A percentile compares a stretch with the other conserved stretches of the same genome.
These are phyloP conservation scores for Cryptosporidium bovis DNA, from an alignment of 169 alveolate species.

Conservation along the genomic window DNA sequence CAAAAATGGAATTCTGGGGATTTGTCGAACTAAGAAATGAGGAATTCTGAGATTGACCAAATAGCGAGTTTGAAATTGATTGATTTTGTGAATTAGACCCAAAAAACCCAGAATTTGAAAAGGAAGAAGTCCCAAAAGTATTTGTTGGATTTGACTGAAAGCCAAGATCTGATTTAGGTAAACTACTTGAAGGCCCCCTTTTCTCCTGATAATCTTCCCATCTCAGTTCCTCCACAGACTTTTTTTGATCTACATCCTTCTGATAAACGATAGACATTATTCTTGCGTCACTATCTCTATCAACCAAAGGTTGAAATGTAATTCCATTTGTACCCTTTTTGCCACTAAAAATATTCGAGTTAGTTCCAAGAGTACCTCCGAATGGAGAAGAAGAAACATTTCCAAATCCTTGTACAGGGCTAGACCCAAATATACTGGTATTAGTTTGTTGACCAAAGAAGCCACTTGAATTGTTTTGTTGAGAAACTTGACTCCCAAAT, in stretches of 20 bases:
- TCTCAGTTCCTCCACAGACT: slow-evolving; percentile 70
- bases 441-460: slow-evolving; percentile 52
- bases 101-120: slow-evolving; percentile 43
- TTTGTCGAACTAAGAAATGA: slow-evolving; percentile 9
- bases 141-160: background rate
- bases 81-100: slow-evolving; percentile 16
- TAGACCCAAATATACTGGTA: slow-evolving; percentile 56
- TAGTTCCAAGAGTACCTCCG: slow-evolving; percentile 37
- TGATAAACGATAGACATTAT: slow-evolving; percentile 66
- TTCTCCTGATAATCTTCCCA: slow-evolving; percentile 75
- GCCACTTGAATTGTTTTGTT: slow-evolving; percentile 25
- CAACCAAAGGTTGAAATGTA: slow-evolving; percentile 70
- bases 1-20: background rate
- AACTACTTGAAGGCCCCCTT: slow-evolving; percentile 58
- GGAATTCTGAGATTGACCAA: slow-evolving; percentile 41
- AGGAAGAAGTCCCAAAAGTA: slow-evolving; percentile 13
- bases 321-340: slow-evolving; percentile 62
- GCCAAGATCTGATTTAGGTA: background rate
- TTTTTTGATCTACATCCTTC: slow-evolving; percentile 66
- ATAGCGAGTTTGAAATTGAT: slow-evolving; percentile 34
- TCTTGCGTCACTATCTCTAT: slow-evolving; percentile 73
- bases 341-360: slow-evolving; percentile 29
- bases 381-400: slow-evolving; percentile 36
- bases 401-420: slow-evolving; percentile 21
- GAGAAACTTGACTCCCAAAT: slow-evolving; percentile 31